A percentile compares a stretch with the other conserved stretches of the same genome.
phyloP scores from a whole-genome alignment of 805 yeast genomes.

The Saccharomyces kudriavzevii region DNA sequence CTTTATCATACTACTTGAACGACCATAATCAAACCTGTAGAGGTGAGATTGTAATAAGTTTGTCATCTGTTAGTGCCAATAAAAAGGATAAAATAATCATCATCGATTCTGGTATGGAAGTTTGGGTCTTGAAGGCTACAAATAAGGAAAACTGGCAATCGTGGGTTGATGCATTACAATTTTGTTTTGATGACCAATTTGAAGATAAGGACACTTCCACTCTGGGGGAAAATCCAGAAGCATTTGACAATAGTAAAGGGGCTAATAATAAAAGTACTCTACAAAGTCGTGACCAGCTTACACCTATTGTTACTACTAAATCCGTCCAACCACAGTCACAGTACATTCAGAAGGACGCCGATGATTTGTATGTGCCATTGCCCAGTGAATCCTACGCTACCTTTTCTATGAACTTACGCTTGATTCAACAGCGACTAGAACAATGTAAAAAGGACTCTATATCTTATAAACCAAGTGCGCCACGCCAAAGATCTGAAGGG shows the following conservation, averaged over 20 bases:
- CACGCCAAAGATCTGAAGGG: background rate
- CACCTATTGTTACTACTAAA: background rate
- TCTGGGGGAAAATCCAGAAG: background rate
- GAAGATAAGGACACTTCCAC: background rate
- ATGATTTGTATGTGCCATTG: constrained; percentile 8
- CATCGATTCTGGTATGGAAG: constrained; percentile 90
- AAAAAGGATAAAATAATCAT: constrained; percentile 58
- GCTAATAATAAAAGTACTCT: background rate
- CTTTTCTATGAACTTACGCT: constrained; percentile 13
- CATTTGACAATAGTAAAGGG: background rate
- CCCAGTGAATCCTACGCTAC: constrained; percentile 16
- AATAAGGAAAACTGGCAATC: constrained; percentile 57
- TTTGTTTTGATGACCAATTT: constrained; percentile 20
- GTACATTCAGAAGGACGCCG: background rate
- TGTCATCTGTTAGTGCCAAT: constrained; percentile 77
- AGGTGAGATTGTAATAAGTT: constrained; percentile 84
- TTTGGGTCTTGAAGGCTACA: constrained; percentile 77
- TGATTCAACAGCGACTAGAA: constrained; percentile 24
- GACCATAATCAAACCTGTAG: constrained; percentile 60
- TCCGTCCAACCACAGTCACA: background rate
- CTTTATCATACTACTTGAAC: constrained; percentile 71
- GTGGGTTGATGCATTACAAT: constrained; percentile 77
- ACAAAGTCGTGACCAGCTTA: background rate
- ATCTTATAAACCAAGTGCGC: constrained; percentile 9
- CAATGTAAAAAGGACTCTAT: constrained; percentile 23